phyloP scores from a whole-genome alignment of 2,329 filamentous ascomycete species.

The Remersonia thermophila region DNA sequence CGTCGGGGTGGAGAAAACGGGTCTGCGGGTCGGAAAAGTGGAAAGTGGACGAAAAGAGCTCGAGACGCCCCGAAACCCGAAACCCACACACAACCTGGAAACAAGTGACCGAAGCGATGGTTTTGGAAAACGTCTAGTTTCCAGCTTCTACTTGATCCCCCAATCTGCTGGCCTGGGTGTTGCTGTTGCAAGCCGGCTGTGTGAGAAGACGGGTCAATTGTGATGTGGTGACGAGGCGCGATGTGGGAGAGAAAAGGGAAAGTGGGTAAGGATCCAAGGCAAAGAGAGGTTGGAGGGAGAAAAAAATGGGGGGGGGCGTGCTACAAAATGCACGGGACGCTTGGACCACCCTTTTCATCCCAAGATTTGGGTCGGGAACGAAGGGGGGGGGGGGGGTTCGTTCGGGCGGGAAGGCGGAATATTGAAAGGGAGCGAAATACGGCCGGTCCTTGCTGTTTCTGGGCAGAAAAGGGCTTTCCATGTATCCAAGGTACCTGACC shows the following conservation, averaged over 20 bases:
- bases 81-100: constrained; percentile 3
- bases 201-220: background rate
- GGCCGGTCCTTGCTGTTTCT: constrained; percentile 4
- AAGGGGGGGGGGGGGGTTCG: constrained; percentile 3
- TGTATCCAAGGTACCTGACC: background rate
- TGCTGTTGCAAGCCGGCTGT: background rate
- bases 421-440: constrained; percentile 4
- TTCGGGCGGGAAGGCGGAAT: constrained; percentile 3
- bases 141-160: constrained; percentile 2
- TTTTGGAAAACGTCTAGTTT: background rate
- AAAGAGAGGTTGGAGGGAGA: constrained; percentile 15
- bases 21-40: constrained; percentile 13
- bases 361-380: background rate
- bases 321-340: constrained; percentile 12
- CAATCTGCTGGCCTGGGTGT: too few species aligned
- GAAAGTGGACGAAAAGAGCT: constrained; percentile 5
- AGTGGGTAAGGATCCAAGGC: constrained; percentile 16
- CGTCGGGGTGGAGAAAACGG: constrained; percentile 11
- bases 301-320: constrained; percentile 15
- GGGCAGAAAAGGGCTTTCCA: background rate
- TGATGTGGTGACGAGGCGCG: constrained; percentile 8
- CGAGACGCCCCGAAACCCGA: constrained; percentile 3
- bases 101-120: background rate
- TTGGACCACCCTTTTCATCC: constrained; percentile 7
- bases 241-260: constrained; percentile 14